Evolutionary conservation across 164 flowering plant genomes (phyloP), one percentile per base, ranked within the genome.

Genomic region (Annona cherimola): DNA sequence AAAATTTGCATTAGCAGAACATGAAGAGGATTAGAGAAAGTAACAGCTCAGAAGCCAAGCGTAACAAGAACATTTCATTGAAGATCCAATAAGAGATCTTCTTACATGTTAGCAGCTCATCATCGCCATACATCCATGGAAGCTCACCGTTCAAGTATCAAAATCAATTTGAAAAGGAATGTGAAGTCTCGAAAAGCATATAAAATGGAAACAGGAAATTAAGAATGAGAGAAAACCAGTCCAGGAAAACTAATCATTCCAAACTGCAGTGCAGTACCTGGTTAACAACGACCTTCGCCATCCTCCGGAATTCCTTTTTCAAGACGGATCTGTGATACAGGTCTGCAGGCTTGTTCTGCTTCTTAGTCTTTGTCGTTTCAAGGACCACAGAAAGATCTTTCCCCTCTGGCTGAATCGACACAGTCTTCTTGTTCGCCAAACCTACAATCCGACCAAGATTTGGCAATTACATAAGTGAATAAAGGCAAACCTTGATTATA

Each of bases 321-420:
- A 91, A 73, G 68, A 87, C 84, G 5, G 93, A 85, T 77, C 87
- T 86, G 83, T 93, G 84, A 45, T 84, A 77, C 74, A 78, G 46
- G 42, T 57, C 68, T 0, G 83, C 82, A 16, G 97, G 94, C 66
- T 88, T 85, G 82, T 81, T 90, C 78, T 91, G 98, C 77, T 86
- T 91, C 89, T 85, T 88, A 19, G 92, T 84, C 87, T 89, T 91
- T 3, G 91, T 76, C 0, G 98, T 93, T 0, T 92, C 90, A 67
- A 93, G 83, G 73, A 87, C 71, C 66, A 93, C 86, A 39, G 86
- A 61, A 20, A 72, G 79, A 66, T 89, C 97, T 68, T 88, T 84
- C 5, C 86, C 87, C 2, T 55, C 86, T n/a, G 91, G 80, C 69
- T 84, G 90, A 80, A 93, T 84, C 2, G 90, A 79, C 26, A 0